These are phyloP conservation scores for Lactifluus subvellereus DNA, from an alignment of 768 basidiomycete genomes.

Conservation along the genomic window DNA sequence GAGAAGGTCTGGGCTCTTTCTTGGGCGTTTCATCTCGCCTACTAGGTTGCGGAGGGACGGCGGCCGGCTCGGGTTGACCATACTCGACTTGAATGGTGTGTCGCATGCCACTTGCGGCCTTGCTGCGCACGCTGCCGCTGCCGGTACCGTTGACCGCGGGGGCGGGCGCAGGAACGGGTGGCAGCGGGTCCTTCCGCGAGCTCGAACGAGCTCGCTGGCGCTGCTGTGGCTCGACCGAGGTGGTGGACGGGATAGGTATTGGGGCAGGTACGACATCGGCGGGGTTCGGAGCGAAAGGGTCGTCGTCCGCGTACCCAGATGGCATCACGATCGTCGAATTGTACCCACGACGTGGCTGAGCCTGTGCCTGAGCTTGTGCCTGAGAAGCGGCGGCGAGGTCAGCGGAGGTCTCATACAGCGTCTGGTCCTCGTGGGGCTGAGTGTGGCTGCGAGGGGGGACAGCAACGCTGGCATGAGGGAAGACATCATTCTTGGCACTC, in stretches of 20 bases:
- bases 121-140: constrained; percentile 40
- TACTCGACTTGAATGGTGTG: constrained; percentile 99
- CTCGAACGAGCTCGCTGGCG: constrained; percentile 2
- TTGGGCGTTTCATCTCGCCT: constrained; percentile 16
- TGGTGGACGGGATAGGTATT: constrained; percentile 28
- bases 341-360: constrained; percentile 30
- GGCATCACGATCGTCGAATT: constrained; percentile 37
- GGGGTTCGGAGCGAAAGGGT: constrained; percentile 52
- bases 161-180: constrained; percentile 6
- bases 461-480: constrained; percentile 32
- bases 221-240: constrained; percentile 19
- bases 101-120: constrained; percentile 46
- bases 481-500: constrained; percentile 49
- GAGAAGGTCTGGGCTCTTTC: constrained; percentile 10
- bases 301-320: constrained; percentile 50
- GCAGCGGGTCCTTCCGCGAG: constrained; percentile 17
- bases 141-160: constrained; percentile 32
- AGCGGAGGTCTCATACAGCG: constrained; percentile 62
- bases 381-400: constrained; percentile 46
- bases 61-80: constrained; percentile 46
- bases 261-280: constrained; percentile 33
- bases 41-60: constrained; percentile 7
- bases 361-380: constrained; percentile 8
- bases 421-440: constrained; percentile 38
- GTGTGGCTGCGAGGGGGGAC: constrained; percentile 35